Conservation (phyloP, 352 stramenopile species). For the Phytophthora nicotianae region DNA sequence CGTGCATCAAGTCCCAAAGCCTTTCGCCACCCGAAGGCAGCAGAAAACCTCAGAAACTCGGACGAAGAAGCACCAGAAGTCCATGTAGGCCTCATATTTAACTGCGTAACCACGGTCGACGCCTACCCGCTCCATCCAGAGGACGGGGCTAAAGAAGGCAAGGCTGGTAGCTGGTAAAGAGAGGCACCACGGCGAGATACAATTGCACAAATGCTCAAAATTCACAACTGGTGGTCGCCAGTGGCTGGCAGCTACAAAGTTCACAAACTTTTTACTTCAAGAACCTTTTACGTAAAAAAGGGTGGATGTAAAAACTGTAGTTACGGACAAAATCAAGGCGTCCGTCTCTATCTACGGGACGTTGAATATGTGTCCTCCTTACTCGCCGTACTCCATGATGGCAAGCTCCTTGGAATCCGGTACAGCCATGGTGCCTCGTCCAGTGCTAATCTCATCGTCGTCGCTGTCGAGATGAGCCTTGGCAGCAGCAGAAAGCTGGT, state of each 20-base stretch:
- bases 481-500: slow-evolving; percentile 28
- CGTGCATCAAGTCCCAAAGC: slow-evolving; percentile 31
- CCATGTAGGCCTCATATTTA: slow-evolving; percentile 78
- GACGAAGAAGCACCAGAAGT: slow-evolving; percentile 42
- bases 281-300: slow-evolving; percentile 28
- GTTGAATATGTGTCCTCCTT: slow-evolving; percentile 11
- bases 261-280: slow-evolving; percentile 17
- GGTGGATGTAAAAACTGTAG: slow-evolving; percentile 26
- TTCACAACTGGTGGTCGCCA: background rate
- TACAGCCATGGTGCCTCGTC: slow-evolving; percentile 35
- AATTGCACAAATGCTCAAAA: slow-evolving; percentile 1
- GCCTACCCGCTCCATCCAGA: slow-evolving; percentile 27
- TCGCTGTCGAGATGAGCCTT: slow-evolving; percentile 48
- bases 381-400: slow-evolving; percentile 82
- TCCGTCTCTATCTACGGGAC: slow-evolving; percentile 25
- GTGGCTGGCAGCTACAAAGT: background rate
- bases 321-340: slow-evolving; percentile 15
- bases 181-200: slow-evolving; percentile 27
- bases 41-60: slow-evolving; percentile 25
- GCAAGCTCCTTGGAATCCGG: slow-evolving; percentile 70
- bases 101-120: slow-evolving; percentile 54
- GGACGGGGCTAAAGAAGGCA: slow-evolving; percentile 27
- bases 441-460: slow-evolving; percentile 25
- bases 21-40: slow-evolving; percentile 13
- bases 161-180: slow-evolving; percentile 78